phyloP scores from a whole-genome alignment of 768 basidiomycete genomes.

The Baorangia bicolor region DNA sequence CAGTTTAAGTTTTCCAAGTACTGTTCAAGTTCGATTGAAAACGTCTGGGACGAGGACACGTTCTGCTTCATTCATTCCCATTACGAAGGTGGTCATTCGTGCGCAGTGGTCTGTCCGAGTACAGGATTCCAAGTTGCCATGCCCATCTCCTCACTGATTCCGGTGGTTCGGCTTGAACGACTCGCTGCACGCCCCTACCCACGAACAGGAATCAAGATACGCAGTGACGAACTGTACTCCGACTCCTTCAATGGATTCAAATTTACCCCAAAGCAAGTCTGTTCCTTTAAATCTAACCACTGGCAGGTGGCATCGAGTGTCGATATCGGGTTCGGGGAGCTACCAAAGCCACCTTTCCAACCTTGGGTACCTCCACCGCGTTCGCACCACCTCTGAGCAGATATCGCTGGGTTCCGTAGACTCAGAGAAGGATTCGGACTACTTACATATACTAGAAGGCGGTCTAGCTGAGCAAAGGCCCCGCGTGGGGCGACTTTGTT shows the following conservation, averaged over 20 bases:
- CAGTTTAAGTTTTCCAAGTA: slow-evolving; percentile 6
- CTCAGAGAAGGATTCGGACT: slow-evolving; percentile 8
- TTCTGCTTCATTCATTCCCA: neutral
- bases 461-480: slow-evolving; percentile 17
- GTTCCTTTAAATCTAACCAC: slow-evolving; percentile 19
- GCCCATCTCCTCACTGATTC: neutral
- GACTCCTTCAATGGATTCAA: slow-evolving; percentile 11
- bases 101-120: neutral
- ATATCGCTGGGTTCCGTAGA: slow-evolving; percentile 5
- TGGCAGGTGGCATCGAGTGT: slow-evolving; percentile 18
- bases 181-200: neutral
- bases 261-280: slow-evolving; percentile 27
- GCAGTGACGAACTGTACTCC: neutral
- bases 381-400: slow-evolving; percentile 27
- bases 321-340: slow-evolving; percentile 39
- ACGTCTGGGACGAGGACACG: neutral
- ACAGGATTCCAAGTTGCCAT: slow-evolving; percentile 6
- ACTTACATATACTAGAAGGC: slow-evolving; percentile 15
- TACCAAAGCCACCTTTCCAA: slow-evolving; percentile 47
- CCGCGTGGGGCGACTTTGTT: slow-evolving; percentile 20
- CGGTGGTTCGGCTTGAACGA: neutral
- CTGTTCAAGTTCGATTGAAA: neutral
- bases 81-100: neutral
- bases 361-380: slow-evolving; percentile 43
- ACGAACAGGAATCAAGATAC: neutral